Conservation (phyloP, 495 filamentous ascomycete species). For the Xylaria bambusicola region DNA sequence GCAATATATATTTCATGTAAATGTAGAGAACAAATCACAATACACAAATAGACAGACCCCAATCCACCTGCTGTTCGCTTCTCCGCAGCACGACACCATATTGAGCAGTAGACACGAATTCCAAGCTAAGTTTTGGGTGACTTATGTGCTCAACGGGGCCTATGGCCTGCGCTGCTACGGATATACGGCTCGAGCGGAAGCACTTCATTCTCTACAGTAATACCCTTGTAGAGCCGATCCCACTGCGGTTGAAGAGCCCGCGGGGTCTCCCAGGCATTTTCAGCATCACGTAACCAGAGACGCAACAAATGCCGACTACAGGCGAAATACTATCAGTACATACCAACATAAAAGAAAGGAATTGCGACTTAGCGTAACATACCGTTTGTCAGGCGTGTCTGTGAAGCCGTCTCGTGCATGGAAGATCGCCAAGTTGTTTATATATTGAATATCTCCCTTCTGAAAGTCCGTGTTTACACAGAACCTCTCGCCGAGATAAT, state of each 20-base stretch:
- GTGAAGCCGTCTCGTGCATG: conserved; percentile 52
- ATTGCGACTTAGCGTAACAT: conserved; percentile 24
- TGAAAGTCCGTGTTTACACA: conserved; percentile 55
- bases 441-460: conserved; percentile 55
- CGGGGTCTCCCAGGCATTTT: conserved; percentile 58
- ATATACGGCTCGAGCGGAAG: conserved; percentile 58
- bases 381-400: conserved; percentile 50
- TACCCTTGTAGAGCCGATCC: conserved; percentile 54
- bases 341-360: neutral
- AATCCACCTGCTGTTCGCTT: neutral
- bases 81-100: too few species aligned
- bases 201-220: conserved; percentile 50
- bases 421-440: conserved; percentile 57
- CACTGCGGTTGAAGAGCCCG: conserved; percentile 48
- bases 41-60: neutral
- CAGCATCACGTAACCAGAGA: conserved; percentile 60
- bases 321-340: conserved; percentile 17
- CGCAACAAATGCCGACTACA: conserved; percentile 58
- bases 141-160: too few species aligned
- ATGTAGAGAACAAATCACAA: neutral
- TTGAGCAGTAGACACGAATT: too few species aligned
- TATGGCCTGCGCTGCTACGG: too few species aligned
- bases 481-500: conserved; percentile 61
- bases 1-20: neutral
- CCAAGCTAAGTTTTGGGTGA: too few species aligned